Percentiles rank a stretch among this genome's conserved stretches.
Conservation (phyloP, 2,329 filamentous ascomycete species). For the Fusarium armeniacum region DNA sequence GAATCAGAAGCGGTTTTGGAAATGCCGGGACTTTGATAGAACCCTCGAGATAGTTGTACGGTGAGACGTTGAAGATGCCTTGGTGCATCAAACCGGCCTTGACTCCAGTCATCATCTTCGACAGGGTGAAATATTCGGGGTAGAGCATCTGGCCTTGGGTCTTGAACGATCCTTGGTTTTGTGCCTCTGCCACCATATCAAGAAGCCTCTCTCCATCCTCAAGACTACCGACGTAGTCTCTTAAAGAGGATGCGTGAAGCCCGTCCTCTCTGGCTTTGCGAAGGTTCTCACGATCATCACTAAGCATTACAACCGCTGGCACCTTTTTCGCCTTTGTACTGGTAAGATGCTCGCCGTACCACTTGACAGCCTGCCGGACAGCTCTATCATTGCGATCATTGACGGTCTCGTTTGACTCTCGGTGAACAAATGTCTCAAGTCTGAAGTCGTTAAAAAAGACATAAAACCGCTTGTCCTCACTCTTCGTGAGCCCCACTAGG, state of each 20-base stretch:
- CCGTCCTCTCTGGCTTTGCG: constrained; percentile 82
- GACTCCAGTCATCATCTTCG: constrained; percentile 93
- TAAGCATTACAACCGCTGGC: constrained; percentile 91
- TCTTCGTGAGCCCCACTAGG: constrained; percentile 89
- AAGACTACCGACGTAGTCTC: constrained; percentile 85
- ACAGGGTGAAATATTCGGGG: constrained; percentile 88
- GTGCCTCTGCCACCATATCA: constrained; percentile 90
- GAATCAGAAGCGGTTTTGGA: constrained; percentile 86
- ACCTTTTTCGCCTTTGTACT: constrained; percentile 71
- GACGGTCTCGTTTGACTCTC: constrained; percentile 84
- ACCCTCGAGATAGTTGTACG: constrained; percentile 97
- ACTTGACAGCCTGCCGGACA: constrained; percentile 85
- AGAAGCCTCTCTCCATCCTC: constrained; percentile 87
- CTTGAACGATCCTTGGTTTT: constrained; percentile 74
- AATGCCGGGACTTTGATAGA: constrained; percentile 92
- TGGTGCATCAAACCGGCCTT: constrained; percentile 92
- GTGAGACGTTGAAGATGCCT: constrained; percentile 94
- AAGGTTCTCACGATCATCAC: constrained; percentile 90
- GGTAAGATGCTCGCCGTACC: constrained; percentile 88
- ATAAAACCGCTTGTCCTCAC: constrained; percentile 96
- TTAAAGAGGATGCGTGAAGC: constrained; percentile 76
- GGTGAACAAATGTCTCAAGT: constrained; percentile 86
- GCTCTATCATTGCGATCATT: constrained; percentile 97
- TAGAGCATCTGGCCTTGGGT: constrained; percentile 81
- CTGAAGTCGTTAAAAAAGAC: constrained; percentile 99